A percentile compares a stretch with the other conserved stretches of the same genome.
phyloP scores from a whole-genome alignment of 2,329 filamentous ascomycete genomes.

The Paecilomyces sp. region DNA sequence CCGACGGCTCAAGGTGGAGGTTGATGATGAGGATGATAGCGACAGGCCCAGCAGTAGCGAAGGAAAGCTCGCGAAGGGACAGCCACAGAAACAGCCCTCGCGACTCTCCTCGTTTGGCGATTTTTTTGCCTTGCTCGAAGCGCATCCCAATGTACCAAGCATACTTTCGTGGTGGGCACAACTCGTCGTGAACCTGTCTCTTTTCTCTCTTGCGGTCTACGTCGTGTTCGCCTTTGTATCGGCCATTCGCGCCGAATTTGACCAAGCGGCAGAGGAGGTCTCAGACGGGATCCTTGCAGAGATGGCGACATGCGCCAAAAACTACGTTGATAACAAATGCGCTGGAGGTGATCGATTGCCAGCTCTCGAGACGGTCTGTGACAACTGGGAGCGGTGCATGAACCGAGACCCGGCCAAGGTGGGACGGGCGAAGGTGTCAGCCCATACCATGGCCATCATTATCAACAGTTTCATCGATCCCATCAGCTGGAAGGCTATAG shows the following conservation, averaged over 20 bases:
- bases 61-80: conserved; percentile 17
- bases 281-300: conserved; percentile 63
- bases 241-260: conserved; percentile 68
- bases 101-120: conserved; percentile 36
- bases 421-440: conserved; percentile 72
- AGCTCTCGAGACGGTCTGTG: conserved; percentile 65
- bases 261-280: conserved; percentile 61
- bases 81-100: conserved; percentile 16
- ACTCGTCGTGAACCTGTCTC: conserved; percentile 45
- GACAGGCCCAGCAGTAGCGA: conserved; percentile 32
- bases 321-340: conserved; percentile 74
- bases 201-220: conserved; percentile 49
- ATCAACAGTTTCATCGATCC: conserved; percentile 90
- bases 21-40: conserved; percentile 38
- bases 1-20: conserved; percentile 31
- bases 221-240: conserved; percentile 62
- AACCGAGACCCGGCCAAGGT: conserved; percentile 70
- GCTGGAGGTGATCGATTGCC: conserved; percentile 59
- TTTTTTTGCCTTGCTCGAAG: conserved; percentile 56
- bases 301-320: conserved; percentile 64
- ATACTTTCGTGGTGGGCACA: conserved; percentile 62
- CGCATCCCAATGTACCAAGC: conserved; percentile 58
- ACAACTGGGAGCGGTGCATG: conserved; percentile 83
- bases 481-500: conserved; percentile 77
- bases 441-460: conserved; percentile 83